phyloP scores from a whole-genome alignment of 2,329 filamentous ascomycete species.

The Exophiala xenobiotica region DNA sequence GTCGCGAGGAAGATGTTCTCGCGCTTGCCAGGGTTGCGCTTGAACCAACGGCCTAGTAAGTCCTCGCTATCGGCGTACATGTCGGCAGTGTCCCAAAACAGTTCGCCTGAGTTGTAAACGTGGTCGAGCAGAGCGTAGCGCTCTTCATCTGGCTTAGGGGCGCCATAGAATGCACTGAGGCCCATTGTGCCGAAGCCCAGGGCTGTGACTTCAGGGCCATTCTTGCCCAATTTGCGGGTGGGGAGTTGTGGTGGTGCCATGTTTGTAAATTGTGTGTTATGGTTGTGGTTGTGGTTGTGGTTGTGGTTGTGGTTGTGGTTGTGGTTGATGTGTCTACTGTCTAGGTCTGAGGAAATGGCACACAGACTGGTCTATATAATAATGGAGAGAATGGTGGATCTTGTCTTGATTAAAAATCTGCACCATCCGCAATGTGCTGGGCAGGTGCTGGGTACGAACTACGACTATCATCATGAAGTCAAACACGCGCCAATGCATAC shows the following conservation, averaged over 20 bases:
- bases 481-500: too few species aligned
- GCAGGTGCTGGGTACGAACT: too few species aligned
- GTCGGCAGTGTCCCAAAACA: conserved; percentile 38
- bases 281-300: neutral
- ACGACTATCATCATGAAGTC: too few species aligned
- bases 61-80: conserved; percentile 37
- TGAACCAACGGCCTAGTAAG: conserved; percentile 35
- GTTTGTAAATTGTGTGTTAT: neutral
- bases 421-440: too few species aligned
- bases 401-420: too few species aligned
- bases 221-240: conserved; percentile 33
- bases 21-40: conserved; percentile 26
- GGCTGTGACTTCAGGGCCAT: conserved; percentile 35
- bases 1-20: conserved; percentile 32
- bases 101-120: conserved; percentile 34
- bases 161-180: conserved; percentile 46
- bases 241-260: conserved; percentile 23
- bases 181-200: conserved; percentile 33
- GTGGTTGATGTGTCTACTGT: neutral
- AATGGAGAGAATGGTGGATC: too few species aligned
- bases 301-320: neutral
- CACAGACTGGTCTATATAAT: too few species aligned
- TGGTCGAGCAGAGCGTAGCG: conserved; percentile 46
- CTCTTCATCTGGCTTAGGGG: conserved; percentile 47
- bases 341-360: too few species aligned